Evolutionary conservation across 83 land plant species (phyloP), one percentile per base, ranked within the genome.

Genomic region (Picea engelmannii): DNA sequence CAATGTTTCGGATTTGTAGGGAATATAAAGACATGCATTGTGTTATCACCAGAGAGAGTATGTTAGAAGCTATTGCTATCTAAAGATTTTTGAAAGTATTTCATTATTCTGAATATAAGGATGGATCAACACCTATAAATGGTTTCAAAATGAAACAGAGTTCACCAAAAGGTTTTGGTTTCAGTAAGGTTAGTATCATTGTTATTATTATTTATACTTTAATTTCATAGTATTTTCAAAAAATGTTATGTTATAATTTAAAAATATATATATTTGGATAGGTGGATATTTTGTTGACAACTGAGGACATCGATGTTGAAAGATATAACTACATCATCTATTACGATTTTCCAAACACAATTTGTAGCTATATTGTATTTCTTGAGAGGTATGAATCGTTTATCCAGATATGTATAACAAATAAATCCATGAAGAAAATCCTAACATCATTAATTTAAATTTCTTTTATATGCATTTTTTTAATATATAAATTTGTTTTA

Each of bases 21-120:
- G 59, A 70, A 70, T 66, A 61, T 15, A 31, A 66, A 17, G 55
- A 86, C 73, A 82, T 93, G 6, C 68, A 80, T 9, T 95, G 96
- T 83, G 88, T 96, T 49, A 86, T 96, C 6, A 93, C 94, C 87
- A 95, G 93, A 24, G 99, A 96, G 49, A 91, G 96, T 83, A 84
- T 88, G 10, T 82, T 93, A 11, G 81, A 89, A 24, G 94, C 98
- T 40, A 85, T 80, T 80, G 99, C 93, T 9, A 78, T 92, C 18
- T 88, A 90, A 38, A 83, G 90, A 77, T 71, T 96, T 25, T 70
- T 89, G 78, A 88, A 83, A 62, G 87, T 81, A 70, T 38, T 91
- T 7, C 7, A 77, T 4, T 77, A 62, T 81, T 82, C 92, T 27
- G 87, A 93, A 24, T 47, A 6, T 47, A 9, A 47, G 9, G 88